Evolutionary conservation across 1,284 basidiomycete species (phyloP), one percentile per base, ranked within the genome.

Genomic region (Cystobasidium pallidum): DNA sequence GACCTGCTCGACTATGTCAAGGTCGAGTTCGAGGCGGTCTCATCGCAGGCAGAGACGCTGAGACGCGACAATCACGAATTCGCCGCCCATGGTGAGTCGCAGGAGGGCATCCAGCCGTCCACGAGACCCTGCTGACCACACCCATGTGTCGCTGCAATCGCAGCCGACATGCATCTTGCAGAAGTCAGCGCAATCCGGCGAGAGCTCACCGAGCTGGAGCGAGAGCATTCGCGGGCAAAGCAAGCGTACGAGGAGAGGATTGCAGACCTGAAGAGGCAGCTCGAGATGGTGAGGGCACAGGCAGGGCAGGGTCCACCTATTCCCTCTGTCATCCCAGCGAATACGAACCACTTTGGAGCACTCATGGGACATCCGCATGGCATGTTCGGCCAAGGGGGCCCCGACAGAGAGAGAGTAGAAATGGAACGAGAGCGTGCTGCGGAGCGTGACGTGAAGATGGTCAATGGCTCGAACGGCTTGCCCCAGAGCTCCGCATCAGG

Each of bases 51-150:
- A 63, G 83, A 82, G 24, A 79, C 86, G 32, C 84, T 91, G 78
- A 87, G 91, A 75, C 84, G 83, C 41, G 91, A 95, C 82, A 84
- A 91, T 70, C 94, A 96, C 78, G 94, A 97, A 75, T 91, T 89
- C 80, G 94, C 97, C 81, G 84, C 85, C 19, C 92, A 94, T 85
- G 86, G 93, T 93, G 76, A 74, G 86, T 81, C 30, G 36, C 15
- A 45, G 32, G 11, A 52, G 45, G 4, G n/a, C n/a, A 45, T 26
- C 17, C 10, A 41, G 13, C 30, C 54, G 58, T 51, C 19, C 21
- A 17, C 11, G 58, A 21, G 19, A n/a, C 32, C 13, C n/a, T 28
- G 19, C n/a, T 24, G 36, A 32, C 57, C 30, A 72, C 30, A 72
- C 45, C 11, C n/a, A 8, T 24, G 3, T 26, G 32, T 19, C 59